Evolutionary conservation across 2,329 filamentous ascomycete species (phyloP).

Genomic region (Acrodontium crateriforme): DNA sequence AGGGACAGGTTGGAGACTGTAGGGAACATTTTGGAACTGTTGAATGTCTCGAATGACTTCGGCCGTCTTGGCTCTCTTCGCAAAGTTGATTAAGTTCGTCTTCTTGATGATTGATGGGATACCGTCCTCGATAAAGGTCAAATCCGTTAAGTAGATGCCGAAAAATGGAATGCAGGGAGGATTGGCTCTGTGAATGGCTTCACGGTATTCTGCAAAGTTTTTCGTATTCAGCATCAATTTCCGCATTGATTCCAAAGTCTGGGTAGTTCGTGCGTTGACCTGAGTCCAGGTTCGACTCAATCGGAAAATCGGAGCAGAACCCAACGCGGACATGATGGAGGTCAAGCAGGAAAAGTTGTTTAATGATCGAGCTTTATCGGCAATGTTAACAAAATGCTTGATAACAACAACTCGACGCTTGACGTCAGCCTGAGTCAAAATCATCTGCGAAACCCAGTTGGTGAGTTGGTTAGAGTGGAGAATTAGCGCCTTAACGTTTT

Average conservation of each 20-base stretch:
- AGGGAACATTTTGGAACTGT: constrained; percentile 97
- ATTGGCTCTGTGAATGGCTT: constrained; percentile 80
- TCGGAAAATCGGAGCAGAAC: constrained; percentile 87
- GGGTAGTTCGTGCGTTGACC: constrained; percentile 71
- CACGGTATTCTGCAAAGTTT: constrained; percentile 95
- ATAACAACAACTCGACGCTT: constrained; percentile 95
- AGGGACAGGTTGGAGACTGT: constrained; percentile 72
- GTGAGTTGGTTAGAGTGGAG: constrained; percentile 97
- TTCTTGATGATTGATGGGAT: constrained; percentile 95
- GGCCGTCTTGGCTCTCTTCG: constrained; percentile 92
- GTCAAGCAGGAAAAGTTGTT: constrained; percentile 98
- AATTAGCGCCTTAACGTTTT: constrained; percentile 92
- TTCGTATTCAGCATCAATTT: constrained; percentile 93
- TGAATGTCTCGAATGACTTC: constrained; percentile 98
- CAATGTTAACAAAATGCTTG: constrained; percentile 93
- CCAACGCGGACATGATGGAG: constrained; percentile 90
- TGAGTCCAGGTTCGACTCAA: constrained; percentile 89
- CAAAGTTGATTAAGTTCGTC: constrained; percentile 94
- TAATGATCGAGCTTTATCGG: constrained; percentile 84
- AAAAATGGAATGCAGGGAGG: constrained; percentile 98
- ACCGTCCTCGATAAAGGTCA: constrained; percentile 97
- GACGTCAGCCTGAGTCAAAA: constrained; percentile 82
- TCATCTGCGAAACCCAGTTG: constrained; percentile 99
- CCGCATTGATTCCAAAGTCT: constrained; percentile 77
- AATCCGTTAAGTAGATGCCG: constrained; percentile 93